Conservation (phyloP, 2,329 filamentous ascomycete species). For the Kalmusia sp. region DNA sequence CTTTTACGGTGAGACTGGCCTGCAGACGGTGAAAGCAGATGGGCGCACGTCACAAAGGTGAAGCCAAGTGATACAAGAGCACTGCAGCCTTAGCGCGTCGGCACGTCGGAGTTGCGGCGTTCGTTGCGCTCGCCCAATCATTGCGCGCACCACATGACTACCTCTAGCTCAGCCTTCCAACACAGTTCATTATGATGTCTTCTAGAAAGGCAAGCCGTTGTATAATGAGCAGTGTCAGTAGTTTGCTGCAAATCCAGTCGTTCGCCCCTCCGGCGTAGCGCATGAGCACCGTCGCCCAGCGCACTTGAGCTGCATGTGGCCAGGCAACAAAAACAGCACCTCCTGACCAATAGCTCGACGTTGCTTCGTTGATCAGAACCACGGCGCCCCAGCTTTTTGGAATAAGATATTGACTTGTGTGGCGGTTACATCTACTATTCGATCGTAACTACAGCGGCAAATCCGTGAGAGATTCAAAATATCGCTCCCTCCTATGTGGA, state of each 20-base stretch:
- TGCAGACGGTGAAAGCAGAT: not conserved
- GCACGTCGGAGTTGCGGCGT: conserved; percentile 7
- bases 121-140: conserved; percentile 6
- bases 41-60: conserved; percentile 4
- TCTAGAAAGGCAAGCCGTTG: too few species aligned
- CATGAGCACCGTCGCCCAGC: too few species aligned
- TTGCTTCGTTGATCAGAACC: not conserved
- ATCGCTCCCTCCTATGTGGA: too few species aligned
- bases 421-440: too few species aligned
- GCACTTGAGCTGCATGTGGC: too few species aligned
- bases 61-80: conserved; percentile 13
- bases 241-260: too few species aligned
- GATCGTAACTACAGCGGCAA: too few species aligned
- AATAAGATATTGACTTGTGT: not conserved
- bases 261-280: too few species aligned
- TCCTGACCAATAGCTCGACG: not conserved
- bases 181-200: not conserved
- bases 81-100: conserved; percentile 10
- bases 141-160: not conserved
- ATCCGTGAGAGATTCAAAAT: too few species aligned
- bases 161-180: not conserved
- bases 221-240: too few species aligned
- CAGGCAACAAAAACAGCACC: not conserved
- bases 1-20: conserved; percentile 6
- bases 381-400: not conserved